Percentiles rank a stretch among this genome's conserved stretches.
phyloP scores from a whole-genome alignment of 2,329 filamentous ascomycete genomes.

The Pyrenophora teres region DNA sequence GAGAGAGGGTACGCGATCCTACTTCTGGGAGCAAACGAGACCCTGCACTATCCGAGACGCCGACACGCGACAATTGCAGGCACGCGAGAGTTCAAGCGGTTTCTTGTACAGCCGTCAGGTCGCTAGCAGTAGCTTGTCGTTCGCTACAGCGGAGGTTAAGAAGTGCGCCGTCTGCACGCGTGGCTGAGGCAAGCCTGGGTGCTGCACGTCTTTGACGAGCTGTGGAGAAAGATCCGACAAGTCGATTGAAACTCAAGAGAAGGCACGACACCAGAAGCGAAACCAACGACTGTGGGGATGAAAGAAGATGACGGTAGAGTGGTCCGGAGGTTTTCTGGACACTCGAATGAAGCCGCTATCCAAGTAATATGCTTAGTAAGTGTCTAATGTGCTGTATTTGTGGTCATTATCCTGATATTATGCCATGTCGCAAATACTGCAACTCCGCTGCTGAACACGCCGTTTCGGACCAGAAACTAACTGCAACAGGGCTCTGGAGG shows the following conservation, averaged over 20 bases:
- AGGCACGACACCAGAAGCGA: background rate
- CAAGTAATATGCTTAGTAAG: slow-evolving; percentile 57
- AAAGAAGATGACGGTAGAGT: slow-evolving; percentile 48
- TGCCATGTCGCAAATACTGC: background rate
- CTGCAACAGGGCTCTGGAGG: slow-evolving; percentile 78
- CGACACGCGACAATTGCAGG: background rate
- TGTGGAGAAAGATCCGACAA: background rate
- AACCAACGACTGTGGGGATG: slow-evolving; percentile 41
- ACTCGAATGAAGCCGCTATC: slow-evolving; percentile 48
- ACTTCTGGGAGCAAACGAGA: background rate
- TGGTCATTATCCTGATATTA: background rate
- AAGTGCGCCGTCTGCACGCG: background rate
- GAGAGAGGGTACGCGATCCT: background rate
- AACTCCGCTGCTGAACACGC: background rate
- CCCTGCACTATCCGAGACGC: background rate
- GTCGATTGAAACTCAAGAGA: background rate
- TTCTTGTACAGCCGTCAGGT: background rate
- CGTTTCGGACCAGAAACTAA: slow-evolving; percentile 11
- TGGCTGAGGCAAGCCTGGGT: slow-evolving; percentile 1
- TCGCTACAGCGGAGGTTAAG: background rate
- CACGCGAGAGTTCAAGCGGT: background rate
- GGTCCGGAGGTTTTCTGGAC: slow-evolving; percentile 43
- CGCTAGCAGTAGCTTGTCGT: background rate
- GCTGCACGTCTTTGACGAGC: background rate
- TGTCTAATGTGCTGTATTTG: slow-evolving; percentile 6